Evolutionary conservation across 306 rosid genomes (phyloP), one percentile per base, ranked within the genome.

Genomic region (Sicyos baderoa): DNA sequence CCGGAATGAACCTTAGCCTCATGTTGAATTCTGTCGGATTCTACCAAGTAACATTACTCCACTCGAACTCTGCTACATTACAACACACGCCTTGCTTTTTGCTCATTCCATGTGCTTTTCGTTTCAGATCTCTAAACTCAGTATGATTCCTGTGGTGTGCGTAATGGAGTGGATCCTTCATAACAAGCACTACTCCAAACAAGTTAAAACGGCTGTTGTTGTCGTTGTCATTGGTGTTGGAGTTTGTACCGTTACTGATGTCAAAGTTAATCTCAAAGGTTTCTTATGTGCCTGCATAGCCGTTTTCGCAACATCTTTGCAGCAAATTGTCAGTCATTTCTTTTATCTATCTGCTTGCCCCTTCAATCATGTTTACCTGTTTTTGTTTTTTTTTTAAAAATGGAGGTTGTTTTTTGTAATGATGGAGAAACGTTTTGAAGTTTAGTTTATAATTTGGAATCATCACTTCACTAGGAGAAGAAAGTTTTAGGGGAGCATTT

Each of bases 91-190:
- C 29, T 25, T 25, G 29, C 29, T 25, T 25, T 25, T 25, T 25
- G 29, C 29, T 25, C 29, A 25, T 25, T 25, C 29, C 29, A 25
- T 25, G 3, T 25, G 29, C 45, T 22, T 56, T 56, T n/a, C 8
- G 32, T 19, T 6, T 18, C 87, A 91, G 97, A 91, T 91, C 74
- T 89, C 97, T 50, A 91, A 91, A 79, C 80, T 91, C 45, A 91
- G 97, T 89, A 91, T 91, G 97, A 91, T 91, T 84, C 96, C 97
- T 0, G 97, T 91, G 84, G 97, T 91, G 29, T 91, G 97, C 76
- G 85, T 88, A 66, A 84, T 91, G 96, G 97, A 91, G 76, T 91
- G 95, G 97, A 85, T 91, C 77, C 77, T 91, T 81, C 93, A 91
- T 81, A 81, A 37, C 80, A 88, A 91, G 76, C 82, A 80, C 72